Base-by-base conservation (phyloP, 2,329 filamentous ascomycete species). In the Cladosporium sp. region DNA sequence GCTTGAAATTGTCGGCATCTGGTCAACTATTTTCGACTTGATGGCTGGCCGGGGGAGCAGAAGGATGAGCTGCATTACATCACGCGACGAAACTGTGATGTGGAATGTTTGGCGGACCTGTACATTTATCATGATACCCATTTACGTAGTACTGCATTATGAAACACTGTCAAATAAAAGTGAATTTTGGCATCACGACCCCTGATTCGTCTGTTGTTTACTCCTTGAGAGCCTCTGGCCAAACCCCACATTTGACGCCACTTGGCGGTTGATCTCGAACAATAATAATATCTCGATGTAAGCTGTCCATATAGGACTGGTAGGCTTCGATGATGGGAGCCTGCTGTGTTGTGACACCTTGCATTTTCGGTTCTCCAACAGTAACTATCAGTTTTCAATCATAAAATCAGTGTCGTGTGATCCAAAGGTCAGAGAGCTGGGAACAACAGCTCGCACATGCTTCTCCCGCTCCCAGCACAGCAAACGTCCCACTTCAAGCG, bases 41-140 rank as follows among this genome's bases (percentile, higher is more conserved):
- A 34, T 9, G 30, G 11, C 30, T 12, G 30, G 9, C 30, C 8
- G 5, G 30, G 11, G 9, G 30, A 11, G 30, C 7, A 34, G 4
- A 34, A 34, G 11, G 3, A 9, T 9, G 30, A 8, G 30, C n/a
- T 34, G 30, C 30, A 9, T 34, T 34, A 34, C 30, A 34, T 34
- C 30, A 34, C 30, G 30, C 30, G 3, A 34, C 30, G 30, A 34
- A 5, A 5, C 30, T 34, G 30, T 34, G 34, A 19, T 39, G 49
- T 51, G 34, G 34, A 22, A 39, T 39, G 34, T 17, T 28, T 19
- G 54, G 19, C 51, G 51, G 54, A 12, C 25, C 11, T 56, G 34
- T 56, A 39, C 34, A 49, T 37, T 56, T 56, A 56, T 39, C 42
- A 39, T 25, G 54, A 56, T 56, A 56, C 54, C 54, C 54, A 56